These are phyloP conservation scores for Boeremia lycopersici DNA, from an alignment of 2,329 filamentous ascomycete genomes.

Conservation along the genomic window DNA sequence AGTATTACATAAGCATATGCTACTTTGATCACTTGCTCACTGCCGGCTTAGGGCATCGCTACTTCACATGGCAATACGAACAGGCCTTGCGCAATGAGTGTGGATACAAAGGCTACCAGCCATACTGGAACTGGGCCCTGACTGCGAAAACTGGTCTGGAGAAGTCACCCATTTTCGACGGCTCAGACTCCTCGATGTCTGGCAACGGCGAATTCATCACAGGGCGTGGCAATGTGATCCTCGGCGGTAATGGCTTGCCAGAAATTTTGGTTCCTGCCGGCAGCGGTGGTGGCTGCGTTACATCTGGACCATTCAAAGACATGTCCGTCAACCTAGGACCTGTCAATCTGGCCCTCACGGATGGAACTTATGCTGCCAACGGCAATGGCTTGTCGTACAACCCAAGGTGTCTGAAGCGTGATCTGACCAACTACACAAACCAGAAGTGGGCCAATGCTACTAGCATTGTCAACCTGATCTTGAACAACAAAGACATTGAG, in stretches of 20 bases:
- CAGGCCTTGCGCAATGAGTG: slow-evolving; percentile 50
- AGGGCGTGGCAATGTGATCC: slow-evolving; percentile 35
- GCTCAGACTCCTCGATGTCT: slow-evolving; percentile 54
- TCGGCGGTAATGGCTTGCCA: slow-evolving; percentile 24
- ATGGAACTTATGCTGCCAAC: slow-evolving; percentile 36
- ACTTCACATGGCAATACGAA: slow-evolving; percentile 51
- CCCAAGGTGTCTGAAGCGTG: slow-evolving; percentile 35
- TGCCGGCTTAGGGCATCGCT: slow-evolving; percentile 47
- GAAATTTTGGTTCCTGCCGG: slow-evolving; percentile 53
- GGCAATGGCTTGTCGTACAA: slow-evolving; percentile 25
- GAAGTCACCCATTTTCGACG: slow-evolving; percentile 61
- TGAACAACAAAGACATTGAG: slow-evolving; percentile 29
- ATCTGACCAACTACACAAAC: slow-evolving; percentile 32
- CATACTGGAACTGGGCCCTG: slow-evolving; percentile 61
- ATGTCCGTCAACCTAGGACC: slow-evolving; percentile 29
- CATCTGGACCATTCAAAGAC: slow-evolving; percentile 58
- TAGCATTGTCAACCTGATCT: slow-evolving; percentile 29
- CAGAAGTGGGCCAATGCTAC: slow-evolving; percentile 31
- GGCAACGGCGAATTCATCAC: slow-evolving; percentile 53
- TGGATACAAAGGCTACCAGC: slow-evolving; percentile 49
- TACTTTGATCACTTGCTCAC: not conserved
- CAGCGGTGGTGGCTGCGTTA: slow-evolving; percentile 61
- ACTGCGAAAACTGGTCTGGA: slow-evolving; percentile 52
- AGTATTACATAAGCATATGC: not conserved
- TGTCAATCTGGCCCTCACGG: slow-evolving; percentile 16